A percentile compares a stretch with the other conserved stretches of the same genome.
phyloP scores from a whole-genome alignment of 1,139 yeast genomes.

The Pichia sp. region DNA sequence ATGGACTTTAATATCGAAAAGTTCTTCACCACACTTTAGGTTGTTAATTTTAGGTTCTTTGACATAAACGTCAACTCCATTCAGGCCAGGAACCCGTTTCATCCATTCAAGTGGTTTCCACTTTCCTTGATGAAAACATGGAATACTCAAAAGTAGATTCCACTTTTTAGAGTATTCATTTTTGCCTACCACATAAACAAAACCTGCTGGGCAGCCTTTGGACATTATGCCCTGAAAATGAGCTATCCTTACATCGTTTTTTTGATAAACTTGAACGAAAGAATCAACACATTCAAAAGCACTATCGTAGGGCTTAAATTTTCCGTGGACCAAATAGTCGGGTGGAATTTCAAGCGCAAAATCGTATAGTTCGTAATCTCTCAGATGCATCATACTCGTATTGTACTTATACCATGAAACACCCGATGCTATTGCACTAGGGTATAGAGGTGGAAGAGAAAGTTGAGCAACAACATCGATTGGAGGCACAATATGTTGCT shows the following conservation, averaged over 20 bases:
- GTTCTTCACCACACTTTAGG: constrained; percentile 36
- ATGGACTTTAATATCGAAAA: constrained; percentile 11
- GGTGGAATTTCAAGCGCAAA: constrained; percentile 67
- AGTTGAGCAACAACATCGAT: constrained; percentile 74
- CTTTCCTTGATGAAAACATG: constrained; percentile 70
- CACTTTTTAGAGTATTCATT: constrained; percentile 53
- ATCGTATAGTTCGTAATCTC: constrained; percentile 75
- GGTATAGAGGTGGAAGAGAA: constrained; percentile 79
- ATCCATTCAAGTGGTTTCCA: constrained; percentile 62
- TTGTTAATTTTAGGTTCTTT: constrained; percentile 76
- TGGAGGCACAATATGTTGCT: constrained; percentile 85
- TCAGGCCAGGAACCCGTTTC: constrained; percentile 56
- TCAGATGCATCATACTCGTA: constrained; percentile 68
- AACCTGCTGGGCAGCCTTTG: constrained; percentile 60
- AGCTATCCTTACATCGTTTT: constrained; percentile 58
- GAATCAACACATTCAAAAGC: constrained; percentile 39
- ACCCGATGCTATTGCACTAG: constrained; percentile 63
- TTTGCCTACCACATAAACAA: constrained; percentile 72
- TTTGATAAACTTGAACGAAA: constrained; percentile 74
- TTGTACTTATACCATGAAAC: constrained; percentile 64
- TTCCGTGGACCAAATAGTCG: constrained; percentile 59
- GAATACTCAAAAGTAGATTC: constrained; percentile 72
- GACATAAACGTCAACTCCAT: constrained; percentile 60
- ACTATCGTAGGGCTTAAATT: constrained; percentile 48
- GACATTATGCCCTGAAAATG: constrained; percentile 82